Base-by-base conservation (phyloP, 2,329 filamentous ascomycete species). In the Pyrenophora tritici-repentis region DNA sequence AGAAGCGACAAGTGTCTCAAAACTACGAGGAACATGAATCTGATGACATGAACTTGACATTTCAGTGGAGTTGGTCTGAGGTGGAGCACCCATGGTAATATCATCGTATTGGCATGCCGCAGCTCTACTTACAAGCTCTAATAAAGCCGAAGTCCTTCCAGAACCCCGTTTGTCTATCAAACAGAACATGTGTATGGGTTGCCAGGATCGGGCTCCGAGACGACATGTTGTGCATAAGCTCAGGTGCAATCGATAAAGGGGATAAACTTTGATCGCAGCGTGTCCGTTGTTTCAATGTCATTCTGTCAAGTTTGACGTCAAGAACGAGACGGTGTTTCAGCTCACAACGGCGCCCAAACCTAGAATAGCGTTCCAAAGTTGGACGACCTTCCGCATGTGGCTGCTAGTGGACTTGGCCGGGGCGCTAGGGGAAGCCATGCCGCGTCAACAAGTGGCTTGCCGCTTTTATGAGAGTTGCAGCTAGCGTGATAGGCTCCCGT, bases 361-460 rank as follows among this genome's bases (percentile, higher is more conserved):
- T 13, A 42, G 33, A 39, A 22, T 40, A 52, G 49, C 44, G 49
- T 36, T 37, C 24, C 32, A 9, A 26, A 6, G 14, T 22, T 18
- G n/a, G 20, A 31, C 33, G 10, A 29, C 29, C 39, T 48, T 43
- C 50, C 50, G 8, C 20, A 43, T 43, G 12, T n/a, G 38, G 49
- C 34, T 38, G 18, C 32, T 52, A 40, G 35, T 20, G 39, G 17
- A 18, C 20, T 16, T 20, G 13, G 46, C n/a, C 16, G 2, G 1
- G 6, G 35, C 35, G 35, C 20, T 52, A 42, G 50, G 17, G 58
- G 62, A 63, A 65, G 58, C 56, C 59, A 53, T 60, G 60, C 62
- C 62, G 61, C 47, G 59, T 46, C 37, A 48, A 43, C 18, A 33
- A 33, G 29, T 35, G 35, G 14, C 31, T 31, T 33, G 37, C 26